Evolutionary conservation across 2,329 filamentous ascomycete genomes (phyloP).

Genomic region (Lecanicillium sp.): DNA sequence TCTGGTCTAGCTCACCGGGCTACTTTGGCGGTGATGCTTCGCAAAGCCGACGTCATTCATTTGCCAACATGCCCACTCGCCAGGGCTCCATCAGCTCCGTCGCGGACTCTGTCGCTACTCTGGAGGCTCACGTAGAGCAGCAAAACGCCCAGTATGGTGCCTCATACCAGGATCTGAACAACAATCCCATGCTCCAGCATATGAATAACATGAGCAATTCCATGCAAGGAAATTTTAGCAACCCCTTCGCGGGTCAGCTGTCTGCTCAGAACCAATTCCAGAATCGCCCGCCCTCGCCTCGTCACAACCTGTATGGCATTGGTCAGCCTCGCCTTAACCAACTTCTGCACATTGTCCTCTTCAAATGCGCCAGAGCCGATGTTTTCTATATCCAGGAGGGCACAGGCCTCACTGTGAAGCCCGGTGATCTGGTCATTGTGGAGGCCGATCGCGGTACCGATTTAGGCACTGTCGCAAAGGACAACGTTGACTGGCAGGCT

Average conservation of each 20-base stretch:
- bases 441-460: slow-evolving; percentile 96
- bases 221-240: slow-evolving; percentile 21
- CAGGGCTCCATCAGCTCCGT: slow-evolving; percentile 59
- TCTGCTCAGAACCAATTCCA: slow-evolving; percentile 38
- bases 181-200: slow-evolving; percentile 2
- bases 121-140: slow-evolving; percentile 42
- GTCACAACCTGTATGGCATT: slow-evolving; percentile 56
- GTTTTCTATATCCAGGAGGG: slow-evolving; percentile 97
- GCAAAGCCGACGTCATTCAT: slow-evolving; percentile 74
- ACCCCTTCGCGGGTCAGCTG: slow-evolving; percentile 43
- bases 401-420: slow-evolving; percentile 83
- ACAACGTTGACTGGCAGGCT: slow-evolving; percentile 80
- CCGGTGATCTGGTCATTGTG: slow-evolving; percentile 91
- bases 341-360: slow-evolving; percentile 81
- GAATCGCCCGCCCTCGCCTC: slow-evolving; percentile 53
- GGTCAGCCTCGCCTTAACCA: slow-evolving; percentile 60
- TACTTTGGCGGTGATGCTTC: slow-evolving; percentile 59
- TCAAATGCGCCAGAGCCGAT: slow-evolving; percentile 93
- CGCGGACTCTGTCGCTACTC: slow-evolving; percentile 42
- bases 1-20: slow-evolving; percentile 67
- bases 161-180: slow-evolving; percentile 33
- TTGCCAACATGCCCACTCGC: slow-evolving; percentile 62
- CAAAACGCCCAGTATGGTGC: slow-evolving; percentile 35
- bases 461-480: slow-evolving; percentile 83
- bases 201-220: slow-evolving; percentile 20